phyloP scores from a whole-genome alignment of 2,329 filamentous ascomycete genomes.

The Fusarium sp. region DNA sequence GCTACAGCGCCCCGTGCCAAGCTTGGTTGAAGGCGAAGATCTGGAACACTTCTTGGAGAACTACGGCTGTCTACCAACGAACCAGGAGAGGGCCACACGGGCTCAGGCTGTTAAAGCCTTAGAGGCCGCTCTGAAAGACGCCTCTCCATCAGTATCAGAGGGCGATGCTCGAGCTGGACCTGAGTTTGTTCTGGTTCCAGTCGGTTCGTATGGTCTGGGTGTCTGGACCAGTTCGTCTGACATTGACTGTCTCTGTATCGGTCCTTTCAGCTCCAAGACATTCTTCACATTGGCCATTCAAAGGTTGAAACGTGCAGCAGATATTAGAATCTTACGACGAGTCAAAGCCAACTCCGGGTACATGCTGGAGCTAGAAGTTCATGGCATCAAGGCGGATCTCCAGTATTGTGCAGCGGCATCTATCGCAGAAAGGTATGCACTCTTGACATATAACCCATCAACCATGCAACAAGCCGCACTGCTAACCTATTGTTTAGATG shows the following conservation, averaged over 20 bases:
- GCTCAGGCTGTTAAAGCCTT: slow-evolving; percentile 60
- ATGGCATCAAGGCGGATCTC: slow-evolving; percentile 69
- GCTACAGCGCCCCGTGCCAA: slow-evolving; percentile 45
- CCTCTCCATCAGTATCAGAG: slow-evolving; percentile 26
- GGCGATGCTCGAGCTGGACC: slow-evolving; percentile 38
- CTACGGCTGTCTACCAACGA: slow-evolving; percentile 60
- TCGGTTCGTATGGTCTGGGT: slow-evolving; percentile 74
- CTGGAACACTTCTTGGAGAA: slow-evolving; percentile 55
- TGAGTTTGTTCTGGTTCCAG: slow-evolving; percentile 65
- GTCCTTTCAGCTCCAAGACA: slow-evolving; percentile 68
- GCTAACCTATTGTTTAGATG: slow-evolving; percentile 49
- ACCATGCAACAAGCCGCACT: too few species aligned
- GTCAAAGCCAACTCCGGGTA: slow-evolving; percentile 70
- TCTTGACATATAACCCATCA: background rate
- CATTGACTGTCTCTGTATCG: slow-evolving; percentile 74
- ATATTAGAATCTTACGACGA: slow-evolving; percentile 65
- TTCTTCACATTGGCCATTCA: slow-evolving; percentile 71
- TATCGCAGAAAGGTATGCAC: slow-evolving; percentile 61
- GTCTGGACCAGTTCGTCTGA: slow-evolving; percentile 72
- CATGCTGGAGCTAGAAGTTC: slow-evolving; percentile 73
- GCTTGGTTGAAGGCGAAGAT: slow-evolving; percentile 49
- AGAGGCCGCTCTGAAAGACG: slow-evolving; percentile 55
- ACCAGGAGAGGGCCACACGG: slow-evolving; percentile 57
- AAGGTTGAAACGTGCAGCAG: slow-evolving; percentile 62
- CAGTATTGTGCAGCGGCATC: slow-evolving; percentile 73